Evolutionary conservation across 352 stramenopile species (phyloP), one percentile per base, ranked within the genome.

Genomic region (Pythium rishiriense): DNA sequence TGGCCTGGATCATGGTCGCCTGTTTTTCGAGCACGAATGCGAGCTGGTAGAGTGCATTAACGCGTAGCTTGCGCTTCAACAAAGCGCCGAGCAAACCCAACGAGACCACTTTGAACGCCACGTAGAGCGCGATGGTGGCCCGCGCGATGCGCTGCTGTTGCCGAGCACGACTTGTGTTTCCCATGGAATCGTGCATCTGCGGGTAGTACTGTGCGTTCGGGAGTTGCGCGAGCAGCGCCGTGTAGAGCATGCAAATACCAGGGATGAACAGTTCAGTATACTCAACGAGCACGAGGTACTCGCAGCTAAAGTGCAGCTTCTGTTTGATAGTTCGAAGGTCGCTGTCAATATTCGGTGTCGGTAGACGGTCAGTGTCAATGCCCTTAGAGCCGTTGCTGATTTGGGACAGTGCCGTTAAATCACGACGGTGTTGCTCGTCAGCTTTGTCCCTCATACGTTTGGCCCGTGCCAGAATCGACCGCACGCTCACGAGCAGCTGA

Each of bases 1-100:
- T 64, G 9, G 69, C 69, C 54, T 83, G 78, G 8, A 85, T 49
- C 10, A 80, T 28, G 0, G 59, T 19, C 15, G 62, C 68, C 5
- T 79, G 72, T 0, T 53, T 72, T 43, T 87, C 72, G 19, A 83
- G 54, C 35, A 87, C 78, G 43, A 87, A 87, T n/a, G 61, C 74
- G 11, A 85, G 51, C n/a, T 81, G 74, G n/a, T 76, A 75, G 15
- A 87, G 58, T 1, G 68, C 58, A 45, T 61, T 8, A 17, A 66
- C 51, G n/a, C 21, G 17, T 14, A 75, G 49, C 17, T 56, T 29
- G 6, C 45, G 28, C 19, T 24, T 19, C 14, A 72, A 7, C 5
- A 66, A 7, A 1, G 24, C 19, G 22, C 50, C 22, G 3, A 72
- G 46, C 2, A 49, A 10, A 25, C 67, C 24, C 17, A 69, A 35